These are phyloP conservation scores for Rhododendron griersonianum DNA, from an alignment of 148 eudicot genomes.

Conservation along the genomic window DNA sequence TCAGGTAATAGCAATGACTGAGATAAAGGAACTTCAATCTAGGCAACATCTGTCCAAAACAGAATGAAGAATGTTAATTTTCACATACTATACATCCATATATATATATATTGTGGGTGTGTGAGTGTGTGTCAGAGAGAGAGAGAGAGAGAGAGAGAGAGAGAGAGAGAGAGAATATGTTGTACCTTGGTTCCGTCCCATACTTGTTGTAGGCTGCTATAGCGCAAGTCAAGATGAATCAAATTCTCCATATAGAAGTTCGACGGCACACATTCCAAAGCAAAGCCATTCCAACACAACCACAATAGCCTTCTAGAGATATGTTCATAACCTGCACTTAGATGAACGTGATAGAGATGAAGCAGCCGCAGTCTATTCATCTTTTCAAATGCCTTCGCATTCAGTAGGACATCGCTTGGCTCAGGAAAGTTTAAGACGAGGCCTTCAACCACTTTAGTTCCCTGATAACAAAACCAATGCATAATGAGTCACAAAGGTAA, in stretches of 20 bases:
- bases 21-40: conserved; percentile 8
- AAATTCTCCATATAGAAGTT: background rate
- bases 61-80: background rate
- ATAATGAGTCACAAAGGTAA: background rate
- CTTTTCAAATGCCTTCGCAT: background rate
- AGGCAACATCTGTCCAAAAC: background rate
- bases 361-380: background rate
- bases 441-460: background rate
- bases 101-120: too few species aligned
- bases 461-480: background rate
- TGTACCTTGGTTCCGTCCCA: background rate
- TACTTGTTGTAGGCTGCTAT: background rate
- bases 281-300: conserved; percentile 1
- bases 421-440: background rate
- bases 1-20: conserved; percentile 1
- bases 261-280: background rate
- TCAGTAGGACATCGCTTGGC: background rate
- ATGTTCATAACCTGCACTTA: background rate
- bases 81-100: too few species aligned
- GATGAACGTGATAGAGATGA: conserved; percentile 1
- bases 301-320: background rate
- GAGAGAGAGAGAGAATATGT: background rate
- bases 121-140: background rate
- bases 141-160: too few species aligned
- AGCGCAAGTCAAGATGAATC: background rate